Evolutionary conservation across 345 rosid genomes (phyloP).

Genomic region (Hevea brasiliensis): DNA sequence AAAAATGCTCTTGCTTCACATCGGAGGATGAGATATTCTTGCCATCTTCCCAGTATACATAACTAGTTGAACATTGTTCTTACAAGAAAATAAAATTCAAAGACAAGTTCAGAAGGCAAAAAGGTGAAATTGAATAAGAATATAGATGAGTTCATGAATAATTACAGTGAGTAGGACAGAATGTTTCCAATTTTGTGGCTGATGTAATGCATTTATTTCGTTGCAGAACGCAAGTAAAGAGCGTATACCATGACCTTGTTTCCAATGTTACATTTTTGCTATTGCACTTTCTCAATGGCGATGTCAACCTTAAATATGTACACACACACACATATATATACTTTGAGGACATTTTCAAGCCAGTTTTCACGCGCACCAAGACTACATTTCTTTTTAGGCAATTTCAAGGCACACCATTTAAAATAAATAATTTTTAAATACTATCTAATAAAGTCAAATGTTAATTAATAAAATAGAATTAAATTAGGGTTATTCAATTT

Average conservation of each 20-base stretch:
- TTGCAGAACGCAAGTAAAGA: conserved; percentile 16
- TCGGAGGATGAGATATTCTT: conserved; percentile 63
- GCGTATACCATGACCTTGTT: not conserved
- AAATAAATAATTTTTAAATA: no score
- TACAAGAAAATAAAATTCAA: not conserved
- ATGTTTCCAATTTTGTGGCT: conserved; percentile 46
- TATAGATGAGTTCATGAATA: conserved; percentile 16
- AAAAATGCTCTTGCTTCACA: conserved; percentile 69
- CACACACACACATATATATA: no score
- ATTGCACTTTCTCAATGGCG: not conserved
- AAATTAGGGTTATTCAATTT: no score
- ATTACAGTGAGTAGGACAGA: conserved; percentile 13
- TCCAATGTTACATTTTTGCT: not conserved
- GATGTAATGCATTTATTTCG: conserved; percentile 1
- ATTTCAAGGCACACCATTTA: no score
- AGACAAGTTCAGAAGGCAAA: not conserved
- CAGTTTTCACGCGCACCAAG: no score
- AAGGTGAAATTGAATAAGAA: not conserved
- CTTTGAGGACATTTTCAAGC: no score
- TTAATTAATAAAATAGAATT: no score
- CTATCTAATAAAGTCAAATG: no score
- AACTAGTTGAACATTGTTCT: conserved; percentile 17
- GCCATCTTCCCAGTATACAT: conserved; percentile 70
- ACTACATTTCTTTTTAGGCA: no score
- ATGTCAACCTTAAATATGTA: no score